These are phyloP conservation scores for Lanmaoa rubissima DNA, from an alignment of 768 basidiomycete genomes.

Conservation along the genomic window DNA sequence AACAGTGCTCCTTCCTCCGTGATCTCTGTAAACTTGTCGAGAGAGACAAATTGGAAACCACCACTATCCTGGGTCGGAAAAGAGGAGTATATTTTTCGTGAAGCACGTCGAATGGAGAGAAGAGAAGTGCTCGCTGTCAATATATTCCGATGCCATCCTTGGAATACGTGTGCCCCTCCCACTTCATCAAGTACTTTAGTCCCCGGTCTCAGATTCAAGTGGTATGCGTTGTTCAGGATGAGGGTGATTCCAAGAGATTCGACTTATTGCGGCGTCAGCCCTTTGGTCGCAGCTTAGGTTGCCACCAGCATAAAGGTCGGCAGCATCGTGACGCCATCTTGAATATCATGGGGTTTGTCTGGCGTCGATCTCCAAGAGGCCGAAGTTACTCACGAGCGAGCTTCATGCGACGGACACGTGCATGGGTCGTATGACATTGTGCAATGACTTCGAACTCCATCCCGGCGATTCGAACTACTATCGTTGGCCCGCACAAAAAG, in stretches of 20 bases:
- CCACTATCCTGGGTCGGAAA: constrained; percentile 66
- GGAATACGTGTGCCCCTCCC: constrained; percentile 87
- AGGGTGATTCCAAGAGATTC: constrained; percentile 79
- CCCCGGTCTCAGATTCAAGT: constrained; percentile 84
- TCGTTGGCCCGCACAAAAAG: background rate
- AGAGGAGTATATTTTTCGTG: background rate
- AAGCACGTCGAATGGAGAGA: background rate
- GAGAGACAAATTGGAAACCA: constrained; percentile 84
- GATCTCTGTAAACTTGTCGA: constrained; percentile 81
- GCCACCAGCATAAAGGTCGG: constrained; percentile 95
- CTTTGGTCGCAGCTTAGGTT: constrained; percentile 90
- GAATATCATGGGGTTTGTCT: constrained; percentile 1
- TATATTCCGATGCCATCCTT: constrained; percentile 84
- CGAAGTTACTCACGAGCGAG: constrained; percentile 58
- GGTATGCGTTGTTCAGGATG: constrained; percentile 89
- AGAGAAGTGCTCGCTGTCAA: constrained; percentile 57
- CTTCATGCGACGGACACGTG: constrained; percentile 82
- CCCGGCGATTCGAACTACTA: background rate
- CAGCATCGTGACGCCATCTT: constrained; percentile 79
- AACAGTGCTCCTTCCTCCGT: constrained; percentile 90
- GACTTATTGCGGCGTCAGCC: constrained; percentile 81
- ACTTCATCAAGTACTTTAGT: constrained; percentile 66
- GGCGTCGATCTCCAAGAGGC: constrained; percentile 1
- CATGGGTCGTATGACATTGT: constrained; percentile 76
- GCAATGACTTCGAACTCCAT: constrained; percentile 87